Percentiles rank a stretch among this genome's conserved stretches.
Conservation (phyloP, 768 basidiomycete species). For the Leccinum pellstonianum region DNA sequence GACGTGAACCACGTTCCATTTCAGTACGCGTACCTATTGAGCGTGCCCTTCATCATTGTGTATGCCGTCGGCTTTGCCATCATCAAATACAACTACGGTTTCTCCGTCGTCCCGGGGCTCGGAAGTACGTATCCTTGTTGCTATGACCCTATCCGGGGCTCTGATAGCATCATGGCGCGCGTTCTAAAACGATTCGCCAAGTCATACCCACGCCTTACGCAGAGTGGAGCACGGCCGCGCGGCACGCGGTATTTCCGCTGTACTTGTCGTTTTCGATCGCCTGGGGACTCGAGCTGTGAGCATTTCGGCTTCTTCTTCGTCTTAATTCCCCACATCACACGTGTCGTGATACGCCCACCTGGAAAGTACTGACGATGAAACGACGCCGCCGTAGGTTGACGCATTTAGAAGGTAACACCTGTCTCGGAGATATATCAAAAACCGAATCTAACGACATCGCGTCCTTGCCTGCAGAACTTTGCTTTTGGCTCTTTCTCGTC, state of each 20-base stretch:
- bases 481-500: conserved; percentile 85
- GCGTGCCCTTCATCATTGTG: conserved; percentile 55
- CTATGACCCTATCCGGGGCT: not conserved
- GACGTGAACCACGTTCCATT: not conserved
- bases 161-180: not conserved
- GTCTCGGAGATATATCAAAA: not conserved
- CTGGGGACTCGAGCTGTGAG: conserved; percentile 79
- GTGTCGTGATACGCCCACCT: not conserved
- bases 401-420: conserved; percentile 66
- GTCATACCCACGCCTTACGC: conserved; percentile 65
- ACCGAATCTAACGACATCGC: not conserved
- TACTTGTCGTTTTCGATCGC: conserved; percentile 59
- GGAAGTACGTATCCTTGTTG: conserved; percentile 38
- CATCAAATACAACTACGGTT: conserved; percentile 78
- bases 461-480: conserved; percentile 54
- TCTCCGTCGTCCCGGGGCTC: conserved; percentile 38
- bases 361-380: not conserved
- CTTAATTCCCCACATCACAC: not conserved
- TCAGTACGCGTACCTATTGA: conserved; percentile 46
- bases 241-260: conserved; percentile 60
- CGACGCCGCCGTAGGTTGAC: conserved; percentile 53
- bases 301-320: not conserved
- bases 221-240: conserved; percentile 50
- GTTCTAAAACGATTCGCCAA: not conserved
- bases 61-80: conserved; percentile 63